Base-by-base conservation (phyloP, 257 asterid genomes). In the Solanum verrucosum region DNA sequence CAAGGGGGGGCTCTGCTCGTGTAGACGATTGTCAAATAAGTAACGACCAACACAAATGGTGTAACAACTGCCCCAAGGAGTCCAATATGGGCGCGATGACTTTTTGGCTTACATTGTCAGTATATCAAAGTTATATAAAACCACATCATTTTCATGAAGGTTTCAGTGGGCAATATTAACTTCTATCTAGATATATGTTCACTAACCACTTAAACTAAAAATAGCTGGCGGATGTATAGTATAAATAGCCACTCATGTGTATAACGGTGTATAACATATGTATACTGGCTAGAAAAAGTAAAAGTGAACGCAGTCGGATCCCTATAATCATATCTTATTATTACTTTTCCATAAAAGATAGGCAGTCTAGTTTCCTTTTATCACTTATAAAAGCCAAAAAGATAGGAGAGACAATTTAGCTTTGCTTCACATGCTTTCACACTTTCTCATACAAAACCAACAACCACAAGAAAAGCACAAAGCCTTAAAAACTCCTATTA, bases 401-500 rank as follows among this genome's bases (percentile, higher is more conserved):
- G 78, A 31, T 20, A 92, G 56, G 65, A 78, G 65, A 78, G 98
- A 95, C 98, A 95, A 91, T 89, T 88, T 92, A 91, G 91, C 99
- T 94, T 96, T 95, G 97, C 91, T 92, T 96, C 99, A 96, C 98
- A 93, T 95, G 97, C 94, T 89, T 86, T 89, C 20, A 92, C 95
- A 94, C 96, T 94, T 96, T 94, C 82, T 83, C 92, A 63, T 92
- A 90, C 98, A 87, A 93, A 95, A 94, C 96, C 94, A 94, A 90
- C 95, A 83, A 83, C 90, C 86, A 92, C 98, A 96, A 96, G 98
- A 92, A 96, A 96, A 95, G 99, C 90, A 95, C 95, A 95, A 93
- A 85, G 78, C 46, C 89, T 38, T 63, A 87, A 78, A 52, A 46
- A 33, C 84, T 71, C 90, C 91, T 92, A 90, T 90, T 89, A 92